phyloP scores from a whole-genome alignment of 1,284 basidiomycete species.

The Xerocomus amazonicus region DNA sequence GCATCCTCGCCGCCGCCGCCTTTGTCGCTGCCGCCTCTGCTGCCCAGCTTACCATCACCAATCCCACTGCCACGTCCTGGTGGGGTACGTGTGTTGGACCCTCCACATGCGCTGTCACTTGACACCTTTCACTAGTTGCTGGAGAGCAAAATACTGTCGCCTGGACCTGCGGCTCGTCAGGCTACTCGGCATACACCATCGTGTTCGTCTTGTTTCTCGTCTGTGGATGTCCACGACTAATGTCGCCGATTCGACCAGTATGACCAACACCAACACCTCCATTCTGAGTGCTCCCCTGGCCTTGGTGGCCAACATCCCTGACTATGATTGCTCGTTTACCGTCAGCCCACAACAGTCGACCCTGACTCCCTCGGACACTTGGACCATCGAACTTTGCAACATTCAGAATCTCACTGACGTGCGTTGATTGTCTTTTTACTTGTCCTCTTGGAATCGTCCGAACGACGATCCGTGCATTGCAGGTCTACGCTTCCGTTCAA shows the following conservation, averaged over 20 bases:
- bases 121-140: conserved; percentile 26
- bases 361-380: conserved; percentile 46
- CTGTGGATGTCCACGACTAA: conserved; percentile 8
- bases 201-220: conserved; percentile 34
- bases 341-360: conserved; percentile 47
- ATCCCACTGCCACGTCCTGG: conserved; percentile 41
- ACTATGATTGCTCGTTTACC: conserved; percentile 57
- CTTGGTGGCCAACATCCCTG: conserved; percentile 49
- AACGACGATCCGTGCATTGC: not conserved
- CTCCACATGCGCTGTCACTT: not conserved
- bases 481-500: conserved; percentile 58
- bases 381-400: conserved; percentile 57
- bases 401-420: conserved; percentile 55
- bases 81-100: conserved; percentile 40
- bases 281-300: conserved; percentile 37
- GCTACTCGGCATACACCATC: conserved; percentile 38
- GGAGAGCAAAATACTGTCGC: conserved; percentile 37
- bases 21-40: conserved; percentile 33
- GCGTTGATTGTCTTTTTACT: conserved; percentile 11
- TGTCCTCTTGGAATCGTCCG: not conserved
- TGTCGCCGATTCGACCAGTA: conserved; percentile 22
- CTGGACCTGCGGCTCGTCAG: conserved; percentile 40
- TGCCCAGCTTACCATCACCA: conserved; percentile 34
- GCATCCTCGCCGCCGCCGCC: conserved; percentile 35
- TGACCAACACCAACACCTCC: conserved; percentile 38